A percentile compares a stretch with the other conserved stretches of the same genome.
These are phyloP conservation scores for Fomes fomentarius DNA, from an alignment of 1,284 basidiomycete species.

Conservation along the genomic window DNA sequence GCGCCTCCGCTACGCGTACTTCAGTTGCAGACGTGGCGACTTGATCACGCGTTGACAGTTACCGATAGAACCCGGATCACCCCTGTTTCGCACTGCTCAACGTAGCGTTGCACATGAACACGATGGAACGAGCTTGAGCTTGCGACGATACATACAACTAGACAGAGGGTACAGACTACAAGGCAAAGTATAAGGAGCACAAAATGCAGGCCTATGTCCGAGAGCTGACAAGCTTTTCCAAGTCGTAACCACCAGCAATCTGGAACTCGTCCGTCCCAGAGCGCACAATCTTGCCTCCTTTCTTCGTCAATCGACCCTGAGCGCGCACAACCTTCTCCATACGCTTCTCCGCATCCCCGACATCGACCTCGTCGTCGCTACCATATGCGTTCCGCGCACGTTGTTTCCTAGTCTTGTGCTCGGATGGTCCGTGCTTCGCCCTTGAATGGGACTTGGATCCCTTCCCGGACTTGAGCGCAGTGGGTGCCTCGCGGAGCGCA, in stretches of 20 bases:
- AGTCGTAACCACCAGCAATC: constrained; percentile 65
- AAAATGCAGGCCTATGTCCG: constrained; percentile 25
- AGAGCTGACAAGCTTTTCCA: constrained; percentile 64
- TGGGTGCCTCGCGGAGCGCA: constrained; percentile 92
- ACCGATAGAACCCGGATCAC: constrained; percentile 5
- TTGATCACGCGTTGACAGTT: constrained; percentile 8
- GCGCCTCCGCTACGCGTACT: constrained; percentile 7
- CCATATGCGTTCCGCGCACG: constrained; percentile 21
- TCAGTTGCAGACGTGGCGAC: constrained; percentile 19
- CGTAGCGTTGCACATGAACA: too few relatives aligned
- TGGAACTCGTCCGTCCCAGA: constrained; percentile 84
- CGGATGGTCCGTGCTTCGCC: constrained; percentile 20
- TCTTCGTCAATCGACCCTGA: constrained; percentile 83
- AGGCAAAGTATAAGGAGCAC: background rate
- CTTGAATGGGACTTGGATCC: constrained; percentile 25
- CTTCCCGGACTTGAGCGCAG: constrained; percentile 48
- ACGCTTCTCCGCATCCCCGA: constrained; percentile 72
- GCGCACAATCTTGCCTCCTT: constrained; percentile 79
- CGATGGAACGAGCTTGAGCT: too few relatives aligned
- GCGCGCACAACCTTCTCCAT: constrained; percentile 89
- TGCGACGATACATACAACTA: too few relatives aligned
- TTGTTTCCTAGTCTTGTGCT: constrained; percentile 26
- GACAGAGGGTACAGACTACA: background rate
- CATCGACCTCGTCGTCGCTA: constrained; percentile 49
- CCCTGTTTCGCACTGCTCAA: too few relatives aligned